phyloP scores from a whole-genome alignment of 768 basidiomycete genomes.

The Pilatotrama ljubarskyi region DNA sequence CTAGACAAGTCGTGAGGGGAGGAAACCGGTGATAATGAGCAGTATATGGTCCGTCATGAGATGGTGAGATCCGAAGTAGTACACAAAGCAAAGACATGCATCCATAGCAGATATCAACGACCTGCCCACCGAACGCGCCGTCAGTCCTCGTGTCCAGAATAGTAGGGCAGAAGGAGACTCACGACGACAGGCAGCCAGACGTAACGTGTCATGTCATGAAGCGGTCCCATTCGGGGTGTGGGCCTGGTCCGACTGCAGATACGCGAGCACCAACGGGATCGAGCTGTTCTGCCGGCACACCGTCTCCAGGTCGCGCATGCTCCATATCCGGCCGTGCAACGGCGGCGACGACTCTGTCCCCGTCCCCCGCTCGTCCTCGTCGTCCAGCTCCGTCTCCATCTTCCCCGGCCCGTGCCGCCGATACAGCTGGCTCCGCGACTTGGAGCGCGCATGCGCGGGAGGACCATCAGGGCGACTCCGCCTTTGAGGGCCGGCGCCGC shows the following conservation, averaged over 20 bases:
- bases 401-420: constrained; percentile 63
- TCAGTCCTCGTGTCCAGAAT: not conserved
- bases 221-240: constrained; percentile 10
- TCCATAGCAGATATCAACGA: constrained; percentile 20
- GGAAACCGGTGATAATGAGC: not conserved
- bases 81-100: constrained; percentile 23
- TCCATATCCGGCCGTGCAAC: constrained; percentile 60
- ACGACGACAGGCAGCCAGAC: constrained; percentile 6
- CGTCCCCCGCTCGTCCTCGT: constrained; percentile 21
- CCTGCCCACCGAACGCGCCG: not conserved
- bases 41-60: constrained; percentile 2
- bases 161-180: not conserved
- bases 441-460: constrained; percentile 54
- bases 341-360: constrained; percentile 21
- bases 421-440: constrained; percentile 71
- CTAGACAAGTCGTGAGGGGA: not conserved
- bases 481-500: constrained; percentile 13
- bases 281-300: constrained; percentile 90
- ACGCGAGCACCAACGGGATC: constrained; percentile 71
- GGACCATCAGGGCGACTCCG: constrained; percentile 17
- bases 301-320: constrained; percentile 79
- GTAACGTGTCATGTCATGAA: constrained; percentile 4
- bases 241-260: constrained; percentile 43
- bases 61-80: constrained; percentile 7
- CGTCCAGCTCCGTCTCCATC: constrained; percentile 57